Evolutionary conservation across 352 stramenopile species (phyloP).

Genomic region (Halophytophthora polymorphica): DNA sequence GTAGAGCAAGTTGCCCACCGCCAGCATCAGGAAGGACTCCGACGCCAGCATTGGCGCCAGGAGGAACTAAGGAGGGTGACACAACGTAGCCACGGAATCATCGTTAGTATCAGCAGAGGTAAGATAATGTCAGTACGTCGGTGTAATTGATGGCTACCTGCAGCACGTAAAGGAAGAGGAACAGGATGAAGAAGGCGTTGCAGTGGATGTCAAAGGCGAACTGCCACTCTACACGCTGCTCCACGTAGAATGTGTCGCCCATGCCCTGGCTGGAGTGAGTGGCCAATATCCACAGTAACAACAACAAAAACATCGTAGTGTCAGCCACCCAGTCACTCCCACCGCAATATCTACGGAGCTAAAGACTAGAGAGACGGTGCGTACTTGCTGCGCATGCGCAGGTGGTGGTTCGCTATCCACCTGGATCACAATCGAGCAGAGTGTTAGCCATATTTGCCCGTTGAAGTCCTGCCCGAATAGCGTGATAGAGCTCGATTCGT

Average conservation of each 20-base stretch:
- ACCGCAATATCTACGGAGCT: too few species aligned
- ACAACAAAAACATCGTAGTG: slow-evolving; percentile 7
- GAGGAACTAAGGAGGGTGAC: slow-evolving; percentile 96
- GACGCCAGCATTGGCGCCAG: slow-evolving; percentile 92
- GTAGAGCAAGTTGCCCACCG: slow-evolving; percentile 94
- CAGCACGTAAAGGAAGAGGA: slow-evolving; percentile 94
- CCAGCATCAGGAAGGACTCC: slow-evolving; percentile 84
- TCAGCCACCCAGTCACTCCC: too few species aligned
- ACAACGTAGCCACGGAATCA: slow-evolving; percentile 3
- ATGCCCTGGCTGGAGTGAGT: slow-evolving; percentile 47
- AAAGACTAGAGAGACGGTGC: too few species aligned
- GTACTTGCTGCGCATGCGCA: slow-evolving; percentile 60
- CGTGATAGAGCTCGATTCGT: too few species aligned
- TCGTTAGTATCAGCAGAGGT: slow-evolving; percentile 4
- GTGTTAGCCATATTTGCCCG: neutral
- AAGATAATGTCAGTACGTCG: slow-evolving; percentile 4
- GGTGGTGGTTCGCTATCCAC: slow-evolving; percentile 72
- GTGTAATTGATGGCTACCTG: slow-evolving; percentile 40
- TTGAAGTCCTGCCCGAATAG: too few species aligned
- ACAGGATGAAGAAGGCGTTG: slow-evolving; percentile 98
- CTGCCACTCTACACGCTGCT: slow-evolving; percentile 98
- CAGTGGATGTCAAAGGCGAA: slow-evolving; percentile 99
- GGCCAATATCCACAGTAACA: slow-evolving; percentile 1
- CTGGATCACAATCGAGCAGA: slow-evolving; percentile 1
- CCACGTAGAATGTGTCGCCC: slow-evolving; percentile 85